Conservation (phyloP, 495 filamentous ascomycete species). For the Penicillium angulare region DNA sequence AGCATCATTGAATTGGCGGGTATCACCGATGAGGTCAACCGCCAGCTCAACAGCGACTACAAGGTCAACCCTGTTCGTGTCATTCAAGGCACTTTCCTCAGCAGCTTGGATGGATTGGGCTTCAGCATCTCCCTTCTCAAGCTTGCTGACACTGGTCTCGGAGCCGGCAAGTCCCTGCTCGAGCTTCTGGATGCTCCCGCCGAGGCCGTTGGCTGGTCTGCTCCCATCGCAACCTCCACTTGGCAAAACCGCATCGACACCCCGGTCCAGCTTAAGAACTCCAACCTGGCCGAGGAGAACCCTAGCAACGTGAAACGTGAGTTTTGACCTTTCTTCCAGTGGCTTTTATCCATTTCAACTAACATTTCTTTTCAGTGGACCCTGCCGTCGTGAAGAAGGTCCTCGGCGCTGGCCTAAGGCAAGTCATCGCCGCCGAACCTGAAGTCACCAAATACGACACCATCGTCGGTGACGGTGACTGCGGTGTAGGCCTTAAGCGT, state of each 20-base stretch:
- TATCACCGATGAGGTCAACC: conserved; percentile 83
- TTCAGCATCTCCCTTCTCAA: conserved; percentile 88
- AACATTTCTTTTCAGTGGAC: conserved; percentile 52
- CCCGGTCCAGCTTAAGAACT: conserved; percentile 47
- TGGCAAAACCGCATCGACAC: conserved; percentile 49
- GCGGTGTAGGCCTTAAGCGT: conserved; percentile 83
- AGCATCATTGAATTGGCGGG: conserved; percentile 86
- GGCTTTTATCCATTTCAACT: conserved; percentile 5
- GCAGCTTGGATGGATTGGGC: conserved; percentile 86
- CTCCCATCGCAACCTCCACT: conserved; percentile 59
- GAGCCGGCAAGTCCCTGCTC: conserved; percentile 73
- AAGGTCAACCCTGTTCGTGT: conserved; percentile 69
- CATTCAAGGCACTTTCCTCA: conserved; percentile 63
- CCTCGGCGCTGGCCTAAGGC: conserved; percentile 65
- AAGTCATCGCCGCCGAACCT: conserved; percentile 73
- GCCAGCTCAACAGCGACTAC: conserved; percentile 67
- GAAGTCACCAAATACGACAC: conserved; percentile 88
- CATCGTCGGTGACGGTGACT: conserved; percentile 93
- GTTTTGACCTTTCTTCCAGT: conserved; percentile 13
- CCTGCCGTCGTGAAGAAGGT: conserved; percentile 52
- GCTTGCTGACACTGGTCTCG: conserved; percentile 75
- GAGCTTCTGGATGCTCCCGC: conserved; percentile 83
- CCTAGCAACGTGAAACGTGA: conserved; percentile 68
- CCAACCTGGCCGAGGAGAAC: conserved; percentile 54
- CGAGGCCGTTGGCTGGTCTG: conserved; percentile 83